Conservation (phyloP, 768 basidiomycete species). For the Russula dissimulans region DNA sequence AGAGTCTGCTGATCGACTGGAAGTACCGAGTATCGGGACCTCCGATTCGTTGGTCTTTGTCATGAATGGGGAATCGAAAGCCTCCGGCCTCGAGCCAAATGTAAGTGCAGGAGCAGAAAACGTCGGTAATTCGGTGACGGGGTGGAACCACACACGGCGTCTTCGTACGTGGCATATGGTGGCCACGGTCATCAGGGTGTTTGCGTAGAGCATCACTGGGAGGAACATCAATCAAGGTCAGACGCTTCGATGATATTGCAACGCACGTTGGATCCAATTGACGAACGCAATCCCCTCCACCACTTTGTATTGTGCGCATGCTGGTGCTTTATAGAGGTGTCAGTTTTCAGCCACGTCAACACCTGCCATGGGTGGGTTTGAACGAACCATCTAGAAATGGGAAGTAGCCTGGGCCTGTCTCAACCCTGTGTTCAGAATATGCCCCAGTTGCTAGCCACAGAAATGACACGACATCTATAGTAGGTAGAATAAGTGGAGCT, state of each 20-base stretch:
- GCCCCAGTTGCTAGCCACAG: slow-evolving; percentile 4
- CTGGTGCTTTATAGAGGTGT: neutral
- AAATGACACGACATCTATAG: slow-evolving; percentile 3
- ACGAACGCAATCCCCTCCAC: slow-evolving; percentile 6
- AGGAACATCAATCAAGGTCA: neutral
- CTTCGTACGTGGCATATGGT: slow-evolving; percentile 16
- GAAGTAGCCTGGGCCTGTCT: neutral
- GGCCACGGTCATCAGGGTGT: slow-evolving; percentile 15
- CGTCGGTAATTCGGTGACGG: slow-evolving; percentile 6
- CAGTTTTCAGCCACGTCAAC: neutral
- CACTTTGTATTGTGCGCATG: neutral
- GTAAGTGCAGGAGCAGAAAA: slow-evolving; percentile 11
- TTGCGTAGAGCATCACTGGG: slow-evolving; percentile 15
- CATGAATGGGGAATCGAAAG: neutral
- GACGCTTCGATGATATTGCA: neutral
- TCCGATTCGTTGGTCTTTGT: neutral
- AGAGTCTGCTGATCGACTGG: neutral
- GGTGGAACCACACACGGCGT: slow-evolving; percentile 1
- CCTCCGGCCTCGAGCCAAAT: neutral
- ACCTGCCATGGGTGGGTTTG: neutral
- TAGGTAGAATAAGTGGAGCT: neutral
- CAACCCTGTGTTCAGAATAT: neutral
- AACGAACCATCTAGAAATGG: neutral
- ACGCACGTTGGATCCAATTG: slow-evolving; percentile 15
- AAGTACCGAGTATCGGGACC: neutral